Base-by-base conservation (phyloP, 331 rosid species). In the Ulmus americana region DNA sequence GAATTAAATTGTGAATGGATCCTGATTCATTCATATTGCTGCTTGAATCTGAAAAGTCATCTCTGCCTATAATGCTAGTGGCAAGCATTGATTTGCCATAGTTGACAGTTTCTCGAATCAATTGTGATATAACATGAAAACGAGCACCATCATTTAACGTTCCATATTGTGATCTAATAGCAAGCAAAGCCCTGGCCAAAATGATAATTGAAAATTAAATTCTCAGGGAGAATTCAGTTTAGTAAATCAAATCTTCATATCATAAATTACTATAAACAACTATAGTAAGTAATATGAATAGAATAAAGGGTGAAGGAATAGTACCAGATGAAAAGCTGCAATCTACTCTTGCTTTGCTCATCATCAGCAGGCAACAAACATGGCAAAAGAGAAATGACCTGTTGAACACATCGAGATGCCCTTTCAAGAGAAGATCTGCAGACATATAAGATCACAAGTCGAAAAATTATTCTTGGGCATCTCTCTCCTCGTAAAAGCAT, bases 241-340 rank as follows among this genome's bases (percentile, higher is more conserved):
- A 15, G 12, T 9, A 52, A 48, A 66, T n/a, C 10, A 45, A 9
- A 11, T 18, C 10, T 57, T 43, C 4, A 63, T 18, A 13, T 22
- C 50, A 45, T 42, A 46, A 42, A 28, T 68, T 62, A 48, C 57
- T 3, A 4, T 38, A 40, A 40, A 7, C 56, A 68, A 45, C 59
- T 53, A 57, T 42, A 46, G 12, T 18, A 14, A 55, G 45, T 39
- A 61, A 55, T 74, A 61, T 49, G n/a, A 35, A 43, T 49, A 16
- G 55, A 16, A 48, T 59, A 35, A 75, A 70, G 68, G 43, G 39
- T 0, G 46, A 80, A 18, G 68, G 40, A 61, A 50, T 50, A 67
- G 56, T 92, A 92, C 98, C 98, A 92, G 84, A 92, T 87, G 80
- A 89, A 79, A 72, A 89, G 90, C 75, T 87, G 98, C 72, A 92